phyloP scores from a whole-genome alignment of 2,329 filamentous ascomycete genomes.

The Mollisia scopiformis region DNA sequence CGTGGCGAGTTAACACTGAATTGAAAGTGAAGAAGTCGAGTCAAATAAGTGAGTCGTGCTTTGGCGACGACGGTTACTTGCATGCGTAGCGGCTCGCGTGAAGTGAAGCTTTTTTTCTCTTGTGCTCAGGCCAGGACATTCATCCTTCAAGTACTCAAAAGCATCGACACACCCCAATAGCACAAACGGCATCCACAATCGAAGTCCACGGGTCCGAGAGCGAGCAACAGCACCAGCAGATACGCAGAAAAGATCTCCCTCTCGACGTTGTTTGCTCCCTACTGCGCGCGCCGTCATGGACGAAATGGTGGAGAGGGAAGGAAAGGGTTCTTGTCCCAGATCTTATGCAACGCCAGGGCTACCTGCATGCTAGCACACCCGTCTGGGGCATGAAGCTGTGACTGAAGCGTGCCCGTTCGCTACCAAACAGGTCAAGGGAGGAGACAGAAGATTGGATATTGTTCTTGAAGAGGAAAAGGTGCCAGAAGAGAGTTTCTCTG shows the following conservation, averaged over 20 bases:
- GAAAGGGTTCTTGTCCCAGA: not conserved
- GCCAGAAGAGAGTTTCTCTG: not conserved
- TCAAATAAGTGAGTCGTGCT: not conserved
- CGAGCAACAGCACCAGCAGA: not conserved
- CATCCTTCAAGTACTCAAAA: not conserved
- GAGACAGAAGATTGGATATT: not conserved
- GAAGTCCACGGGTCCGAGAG: not conserved
- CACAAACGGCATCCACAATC: not conserved
- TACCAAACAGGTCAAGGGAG: not conserved
- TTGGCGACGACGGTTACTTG: not conserved
- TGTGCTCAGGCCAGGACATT: not conserved
- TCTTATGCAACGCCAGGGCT: not conserved
- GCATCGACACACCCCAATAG: not conserved
- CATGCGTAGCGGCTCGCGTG: not conserved
- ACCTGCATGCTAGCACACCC: slow-evolving; percentile 1
- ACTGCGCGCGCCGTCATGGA: not conserved
- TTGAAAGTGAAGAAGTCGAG: not conserved
- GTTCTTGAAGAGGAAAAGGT: slow-evolving; percentile 1
- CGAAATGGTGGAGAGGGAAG: not conserved
- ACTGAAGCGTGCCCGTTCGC: not conserved
- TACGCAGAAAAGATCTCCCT: not conserved
- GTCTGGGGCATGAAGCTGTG: not conserved
- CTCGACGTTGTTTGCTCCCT: not conserved
- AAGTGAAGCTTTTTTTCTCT: not conserved
- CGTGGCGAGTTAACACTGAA: not conserved